Conservation (phyloP, 768 basidiomycete genomes). For the Tephrocybe sp. region DNA sequence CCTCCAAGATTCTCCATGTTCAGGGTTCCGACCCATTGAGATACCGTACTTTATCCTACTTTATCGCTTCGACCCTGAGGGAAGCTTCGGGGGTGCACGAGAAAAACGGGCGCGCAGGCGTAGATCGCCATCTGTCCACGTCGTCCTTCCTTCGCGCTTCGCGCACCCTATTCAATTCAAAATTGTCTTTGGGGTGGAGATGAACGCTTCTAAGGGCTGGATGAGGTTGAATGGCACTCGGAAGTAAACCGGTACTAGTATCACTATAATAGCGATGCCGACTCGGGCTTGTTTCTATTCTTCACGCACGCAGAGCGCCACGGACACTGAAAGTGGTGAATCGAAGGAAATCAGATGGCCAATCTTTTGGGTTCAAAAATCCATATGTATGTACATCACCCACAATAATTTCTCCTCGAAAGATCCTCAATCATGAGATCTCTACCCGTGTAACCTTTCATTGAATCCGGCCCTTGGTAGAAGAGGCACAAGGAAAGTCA, state of each 20-base stretch:
- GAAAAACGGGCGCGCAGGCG: neutral
- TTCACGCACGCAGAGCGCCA: conserved; percentile 1
- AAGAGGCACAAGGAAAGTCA: neutral
- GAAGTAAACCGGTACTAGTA: conserved; percentile 9
- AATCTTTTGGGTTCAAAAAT: neutral
- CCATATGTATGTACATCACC: neutral
- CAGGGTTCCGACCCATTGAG: neutral
- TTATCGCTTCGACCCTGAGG: conserved; percentile 8
- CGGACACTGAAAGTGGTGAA: conserved; percentile 3
- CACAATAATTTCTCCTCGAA: neutral
- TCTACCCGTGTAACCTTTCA: neutral
- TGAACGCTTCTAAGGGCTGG: neutral
- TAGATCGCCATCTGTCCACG: conserved; percentile 9
- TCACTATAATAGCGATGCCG: conserved; percentile 2
- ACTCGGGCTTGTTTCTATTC: neutral
- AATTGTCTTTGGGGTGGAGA: conserved; percentile 4
- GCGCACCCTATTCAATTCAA: neutral
- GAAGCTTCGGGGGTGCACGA: conserved; percentile 4
- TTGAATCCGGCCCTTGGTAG: neutral
- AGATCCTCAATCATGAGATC: conserved; percentile 10
- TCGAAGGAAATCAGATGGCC: neutral
- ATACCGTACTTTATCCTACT: conserved; percentile 10
- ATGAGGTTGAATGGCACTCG: neutral
- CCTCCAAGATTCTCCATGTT: conserved; percentile 3
- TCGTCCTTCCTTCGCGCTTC: too few relatives aligned